Evolutionary conservation across 257 asterid genomes (phyloP).

Genomic region (Solanum chiquidenum): DNA sequence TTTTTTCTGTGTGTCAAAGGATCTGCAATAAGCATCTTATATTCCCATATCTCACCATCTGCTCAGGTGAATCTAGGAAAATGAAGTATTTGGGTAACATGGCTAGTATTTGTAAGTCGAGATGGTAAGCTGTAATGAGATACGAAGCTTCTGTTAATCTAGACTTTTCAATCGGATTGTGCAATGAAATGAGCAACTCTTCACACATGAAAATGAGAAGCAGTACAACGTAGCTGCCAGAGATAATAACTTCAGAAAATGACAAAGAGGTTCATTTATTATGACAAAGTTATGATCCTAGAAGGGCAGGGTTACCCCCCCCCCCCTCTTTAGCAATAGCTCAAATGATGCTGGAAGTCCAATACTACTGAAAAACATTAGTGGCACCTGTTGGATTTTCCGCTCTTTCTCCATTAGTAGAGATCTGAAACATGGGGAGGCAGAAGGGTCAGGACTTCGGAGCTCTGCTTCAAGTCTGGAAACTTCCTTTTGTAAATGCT

Average conservation of each 20-base stretch:
- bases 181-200: neutral
- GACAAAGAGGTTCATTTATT: neutral
- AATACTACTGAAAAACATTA: neutral
- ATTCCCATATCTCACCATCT: neutral
- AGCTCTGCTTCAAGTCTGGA: slow-evolving; percentile 94
- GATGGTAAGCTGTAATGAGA: neutral
- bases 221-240: neutral
- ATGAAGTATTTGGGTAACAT: neutral
- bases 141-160: neutral
- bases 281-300: neutral
- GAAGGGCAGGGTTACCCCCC: neutral
- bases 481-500: slow-evolving; percentile 80
- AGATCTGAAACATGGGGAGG: slow-evolving; percentile 50
- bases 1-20: no score
- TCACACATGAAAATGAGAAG: neutral
- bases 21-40: no score
- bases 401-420: slow-evolving; percentile 66
- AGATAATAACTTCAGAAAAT: neutral
- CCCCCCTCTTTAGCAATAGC: neutral
- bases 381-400: slow-evolving; percentile 76
- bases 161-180: neutral
- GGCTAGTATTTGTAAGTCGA: neutral
- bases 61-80: neutral
- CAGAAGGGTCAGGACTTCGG: slow-evolving; percentile 62
- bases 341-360: neutral